A percentile compares a stretch with the other conserved stretches of the same genome.
These are phyloP conservation scores for Puccinia triticina DNA, from an alignment of 1,284 basidiomycete genomes.

Conservation along the genomic window DNA sequence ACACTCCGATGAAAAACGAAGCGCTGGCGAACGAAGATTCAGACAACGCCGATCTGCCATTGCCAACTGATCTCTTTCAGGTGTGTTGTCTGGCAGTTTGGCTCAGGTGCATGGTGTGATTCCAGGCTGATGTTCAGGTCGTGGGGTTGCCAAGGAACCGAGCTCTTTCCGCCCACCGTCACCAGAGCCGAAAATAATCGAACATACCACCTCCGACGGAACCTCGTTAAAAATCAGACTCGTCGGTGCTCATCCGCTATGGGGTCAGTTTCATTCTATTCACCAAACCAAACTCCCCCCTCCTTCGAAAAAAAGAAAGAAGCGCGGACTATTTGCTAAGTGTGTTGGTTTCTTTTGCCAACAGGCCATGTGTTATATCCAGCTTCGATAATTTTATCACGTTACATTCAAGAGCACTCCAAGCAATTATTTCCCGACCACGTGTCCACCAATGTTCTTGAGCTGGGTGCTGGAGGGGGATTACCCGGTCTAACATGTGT, in stretches of 20 bases:
- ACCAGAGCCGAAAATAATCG: slow-evolving; percentile 18
- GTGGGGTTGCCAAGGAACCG: slow-evolving; percentile 9
- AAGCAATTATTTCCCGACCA: slow-evolving; percentile 1
- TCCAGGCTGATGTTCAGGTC: too few relatives aligned
- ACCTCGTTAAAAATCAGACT: slow-evolving; percentile 28
- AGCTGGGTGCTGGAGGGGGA: slow-evolving; percentile 40
- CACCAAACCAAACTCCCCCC: not conserved
- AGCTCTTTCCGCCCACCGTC: slow-evolving; percentile 22
- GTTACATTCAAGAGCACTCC: slow-evolving; percentile 27
- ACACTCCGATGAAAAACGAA: too few relatives aligned
- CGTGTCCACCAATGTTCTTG: slow-evolving; percentile 31
- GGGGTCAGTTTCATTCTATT: slow-evolving; percentile 15
- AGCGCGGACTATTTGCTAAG: not conserved
- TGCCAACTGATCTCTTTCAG: slow-evolving; percentile 12
- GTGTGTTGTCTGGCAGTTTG: not conserved
- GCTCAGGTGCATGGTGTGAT: too few relatives aligned
- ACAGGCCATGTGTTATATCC: slow-evolving; percentile 47
- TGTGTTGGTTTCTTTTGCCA: not conserved
- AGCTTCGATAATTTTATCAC: slow-evolving; percentile 26
- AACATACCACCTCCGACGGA: slow-evolving; percentile 19
- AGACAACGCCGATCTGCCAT: not conserved
- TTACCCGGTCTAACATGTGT: slow-evolving; percentile 35
- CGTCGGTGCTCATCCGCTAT: slow-evolving; percentile 40
- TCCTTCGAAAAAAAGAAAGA: not conserved
- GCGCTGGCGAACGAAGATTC: too few relatives aligned